Percentiles rank a stretch among this genome's conserved stretches.
phyloP scores from a whole-genome alignment of 805 yeast species.

The Scheffersomyces coipomensis region DNA sequence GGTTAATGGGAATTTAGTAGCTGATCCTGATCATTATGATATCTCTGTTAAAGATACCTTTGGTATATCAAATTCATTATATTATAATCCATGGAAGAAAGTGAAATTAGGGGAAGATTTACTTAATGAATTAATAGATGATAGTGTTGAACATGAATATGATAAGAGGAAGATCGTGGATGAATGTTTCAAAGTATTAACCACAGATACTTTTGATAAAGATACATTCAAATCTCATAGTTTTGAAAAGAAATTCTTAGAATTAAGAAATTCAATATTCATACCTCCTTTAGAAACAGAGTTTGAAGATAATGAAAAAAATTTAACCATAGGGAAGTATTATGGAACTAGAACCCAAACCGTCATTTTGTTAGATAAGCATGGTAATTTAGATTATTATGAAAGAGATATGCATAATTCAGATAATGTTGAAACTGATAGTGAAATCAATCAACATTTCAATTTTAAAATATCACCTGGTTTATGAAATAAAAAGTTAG shows the following conservation, averaged over 20 bases:
- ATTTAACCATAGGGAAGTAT: conserved; percentile 42
- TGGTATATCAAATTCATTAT: conserved; percentile 70
- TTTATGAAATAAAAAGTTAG: too few relatives aligned
- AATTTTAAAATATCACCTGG: too few relatives aligned
- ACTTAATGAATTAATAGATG: conserved; percentile 18
- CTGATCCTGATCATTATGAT: conserved; percentile 16
- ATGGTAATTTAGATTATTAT: conserved; percentile 52
- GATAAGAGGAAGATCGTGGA: conserved; percentile 44
- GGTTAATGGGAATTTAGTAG: conserved; percentile 9
- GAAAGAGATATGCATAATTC: conserved; percentile 61
- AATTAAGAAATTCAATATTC: conserved; percentile 60
- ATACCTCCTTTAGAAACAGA: conserved; percentile 60
- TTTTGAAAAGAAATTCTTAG: conserved; percentile 25
- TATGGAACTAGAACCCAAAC: conserved; percentile 93
- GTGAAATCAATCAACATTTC: neutral
- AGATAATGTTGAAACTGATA: conserved; percentile 22
- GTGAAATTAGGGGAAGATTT: conserved; percentile 47
- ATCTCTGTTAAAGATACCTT: conserved; percentile 34
- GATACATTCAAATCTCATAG: conserved; percentile 8
- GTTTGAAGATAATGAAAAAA: conserved; percentile 5
- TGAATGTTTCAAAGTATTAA: conserved; percentile 54
- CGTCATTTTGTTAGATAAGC: conserved; percentile 56
- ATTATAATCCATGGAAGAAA: conserved; percentile 73
- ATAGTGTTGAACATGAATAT: conserved; percentile 11
- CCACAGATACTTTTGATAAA: conserved; percentile 37